Conservation (phyloP, 768 basidiomycete genomes). For the Suillus occidentalis region DNA sequence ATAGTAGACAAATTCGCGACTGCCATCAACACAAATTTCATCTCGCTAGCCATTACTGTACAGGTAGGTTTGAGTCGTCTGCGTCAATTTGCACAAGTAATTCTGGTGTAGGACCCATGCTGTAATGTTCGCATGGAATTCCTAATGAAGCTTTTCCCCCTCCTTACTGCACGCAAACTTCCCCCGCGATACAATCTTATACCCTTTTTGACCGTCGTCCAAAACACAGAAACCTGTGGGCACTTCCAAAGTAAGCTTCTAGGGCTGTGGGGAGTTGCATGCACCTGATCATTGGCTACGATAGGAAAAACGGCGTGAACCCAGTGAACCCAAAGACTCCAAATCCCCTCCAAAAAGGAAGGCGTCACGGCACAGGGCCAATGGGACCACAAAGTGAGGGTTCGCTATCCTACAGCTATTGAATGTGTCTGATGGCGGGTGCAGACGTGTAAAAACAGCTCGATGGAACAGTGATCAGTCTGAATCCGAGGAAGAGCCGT, state of each 20-base stretch:
- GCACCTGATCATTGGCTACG: slow-evolving; percentile 7
- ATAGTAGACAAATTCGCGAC: slow-evolving; percentile 56
- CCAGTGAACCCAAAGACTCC: slow-evolving; percentile 47
- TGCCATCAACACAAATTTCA: slow-evolving; percentile 60
- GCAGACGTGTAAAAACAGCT: slow-evolving; percentile 29
- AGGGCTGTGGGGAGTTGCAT: not conserved
- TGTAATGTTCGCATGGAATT: slow-evolving; percentile 83
- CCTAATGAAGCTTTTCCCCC: slow-evolving; percentile 67
- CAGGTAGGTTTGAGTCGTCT: slow-evolving; percentile 56
- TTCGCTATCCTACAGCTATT: not conserved
- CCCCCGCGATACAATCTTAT: slow-evolving; percentile 76
- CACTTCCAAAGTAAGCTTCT: slow-evolving; percentile 27
- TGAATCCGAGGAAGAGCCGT: slow-evolving; percentile 27
- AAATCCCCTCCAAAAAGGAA: slow-evolving; percentile 58
- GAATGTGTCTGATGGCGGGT: slow-evolving; percentile 12
- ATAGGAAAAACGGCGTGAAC: slow-evolving; percentile 39
- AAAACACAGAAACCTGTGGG: slow-evolving; percentile 36
- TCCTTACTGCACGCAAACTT: slow-evolving; percentile 66
- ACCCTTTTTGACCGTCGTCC: slow-evolving; percentile 72
- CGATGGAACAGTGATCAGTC: slow-evolving; percentile 35
- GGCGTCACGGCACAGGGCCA: slow-evolving; percentile 36
- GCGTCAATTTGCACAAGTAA: not conserved
- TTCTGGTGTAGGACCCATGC: slow-evolving; percentile 68
- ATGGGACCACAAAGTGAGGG: slow-evolving; percentile 29
- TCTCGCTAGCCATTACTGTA: slow-evolving; percentile 66